Conservation (phyloP, 1,139 yeast genomes). For the Suhomyces guaymorum region DNA sequence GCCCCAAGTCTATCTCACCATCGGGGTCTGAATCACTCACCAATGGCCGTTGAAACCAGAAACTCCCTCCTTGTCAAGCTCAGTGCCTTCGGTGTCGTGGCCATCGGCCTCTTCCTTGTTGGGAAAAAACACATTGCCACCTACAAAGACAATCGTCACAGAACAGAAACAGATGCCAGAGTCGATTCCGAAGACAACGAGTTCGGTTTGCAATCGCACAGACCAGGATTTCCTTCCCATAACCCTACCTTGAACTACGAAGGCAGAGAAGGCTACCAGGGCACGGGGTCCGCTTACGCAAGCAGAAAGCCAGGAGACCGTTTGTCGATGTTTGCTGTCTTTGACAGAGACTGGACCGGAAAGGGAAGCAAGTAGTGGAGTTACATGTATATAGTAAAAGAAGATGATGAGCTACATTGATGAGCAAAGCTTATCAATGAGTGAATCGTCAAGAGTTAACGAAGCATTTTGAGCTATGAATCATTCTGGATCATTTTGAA, state of each 20-base stretch:
- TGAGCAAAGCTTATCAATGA: no score
- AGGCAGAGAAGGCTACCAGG: constrained; percentile 60
- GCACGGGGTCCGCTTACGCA: constrained; percentile 62
- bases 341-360: constrained; percentile 24
- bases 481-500: no score
- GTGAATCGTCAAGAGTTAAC: no score
- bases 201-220: constrained; percentile 28
- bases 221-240: constrained; percentile 40
- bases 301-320: constrained; percentile 45
- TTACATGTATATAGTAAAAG: constrained; percentile 1
- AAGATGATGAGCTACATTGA: no score
- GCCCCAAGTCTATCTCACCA: constrained; percentile 1
- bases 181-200: constrained; percentile 35
- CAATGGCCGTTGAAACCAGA: constrained; percentile 35
- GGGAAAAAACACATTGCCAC: constrained; percentile 43
- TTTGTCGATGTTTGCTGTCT: constrained; percentile 36
- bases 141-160: constrained; percentile 40
- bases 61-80: constrained; percentile 38
- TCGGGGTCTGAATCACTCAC: background rate
- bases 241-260: constrained; percentile 32
- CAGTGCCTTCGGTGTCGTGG: constrained; percentile 34
- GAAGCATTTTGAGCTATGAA: no score
- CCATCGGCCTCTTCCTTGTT: constrained; percentile 33
- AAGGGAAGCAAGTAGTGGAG: constrained; percentile 1
- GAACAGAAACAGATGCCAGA: constrained; percentile 41